Percentiles rank a stretch among this genome's conserved stretches.
Conservation (phyloP, 2,329 filamentous ascomycete genomes). For the Alternaria ethzedia region DNA sequence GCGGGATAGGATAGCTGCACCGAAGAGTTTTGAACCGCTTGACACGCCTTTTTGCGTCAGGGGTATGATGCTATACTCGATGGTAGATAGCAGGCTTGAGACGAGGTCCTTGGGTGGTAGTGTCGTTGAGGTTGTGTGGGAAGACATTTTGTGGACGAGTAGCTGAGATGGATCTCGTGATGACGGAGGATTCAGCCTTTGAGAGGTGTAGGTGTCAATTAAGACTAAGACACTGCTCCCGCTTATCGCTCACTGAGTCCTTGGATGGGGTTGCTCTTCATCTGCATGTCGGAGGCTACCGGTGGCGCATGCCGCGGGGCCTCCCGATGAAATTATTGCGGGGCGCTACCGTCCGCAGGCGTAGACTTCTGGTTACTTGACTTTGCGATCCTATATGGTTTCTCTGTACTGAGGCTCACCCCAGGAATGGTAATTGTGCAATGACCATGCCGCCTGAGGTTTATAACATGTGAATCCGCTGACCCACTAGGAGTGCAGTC, state of each 20-base stretch:
- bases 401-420: neutral
- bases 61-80: slow-evolving; percentile 58
- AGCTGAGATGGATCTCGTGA: neutral
- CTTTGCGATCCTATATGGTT: neutral
- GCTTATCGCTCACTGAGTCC: neutral
- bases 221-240: neutral
- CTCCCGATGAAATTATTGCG: neutral
- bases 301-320: slow-evolving; percentile 5
- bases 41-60: slow-evolving; percentile 59
- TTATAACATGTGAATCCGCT: no score
- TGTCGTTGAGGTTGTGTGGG: neutral
- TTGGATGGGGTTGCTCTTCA: neutral
- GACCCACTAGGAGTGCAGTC: no score
- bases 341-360: neutral
- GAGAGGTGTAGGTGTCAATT: neutral
- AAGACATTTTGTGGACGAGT: slow-evolving; percentile 1
- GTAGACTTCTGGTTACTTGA: neutral
- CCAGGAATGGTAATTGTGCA: neutral
- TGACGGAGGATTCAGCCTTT: neutral
- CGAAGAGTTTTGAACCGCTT: slow-evolving; percentile 63
- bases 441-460: no score
- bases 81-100: slow-evolving; percentile 12
- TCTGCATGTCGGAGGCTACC: slow-evolving; percentile 3
- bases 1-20: slow-evolving; percentile 57
- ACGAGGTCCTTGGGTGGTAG: neutral